Evolutionary conservation across 768 basidiomycete species (phyloP), one percentile per base, ranked within the genome.

Genomic region (Leccinum fibrillosum): DNA sequence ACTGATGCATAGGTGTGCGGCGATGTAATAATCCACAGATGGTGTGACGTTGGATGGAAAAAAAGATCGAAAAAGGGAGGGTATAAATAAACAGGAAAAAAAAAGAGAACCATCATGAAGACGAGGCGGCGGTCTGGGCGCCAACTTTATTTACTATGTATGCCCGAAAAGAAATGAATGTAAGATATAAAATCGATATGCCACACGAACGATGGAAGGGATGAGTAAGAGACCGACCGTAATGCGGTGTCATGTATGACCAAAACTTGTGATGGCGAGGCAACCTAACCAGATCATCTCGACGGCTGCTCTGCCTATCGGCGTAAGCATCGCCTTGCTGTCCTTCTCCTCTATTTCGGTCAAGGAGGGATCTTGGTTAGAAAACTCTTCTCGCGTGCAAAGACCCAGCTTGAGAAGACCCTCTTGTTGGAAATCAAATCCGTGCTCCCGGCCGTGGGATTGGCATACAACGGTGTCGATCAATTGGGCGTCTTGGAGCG

Each of bases 391-490:
- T 25, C 48, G 51, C 19, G 62, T 65, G 64, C 86, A 86, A 60
- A 94, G 74, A 0, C 90, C 91, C 56, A 95, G 78, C 69, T 85
- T 83, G 62, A 84, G 80, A 54, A 94, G 78, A 0, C 90, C 92
- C 51, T 95, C 86, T 0, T 88, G 82, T n/a, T 86, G 71, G 60
- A 95, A 92, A 70, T 91, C 85, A 52, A 95, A 82, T 4, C 90
- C 90, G 1, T 75, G 71, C 30, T 86, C 81, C 21, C 86, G 82
- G 25, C 84, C 80, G 52, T 79, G 72, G 62, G 87, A 91, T 2
- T 82, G 72, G 11, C 86, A 88, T 47, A 90, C 79, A 55, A 73
- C 77, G 26, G 78, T 80, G 55, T 79, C 76, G 34, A 61, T 71
- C 57, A 71, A 65, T 30, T 73, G 69, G 25, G 69, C 62, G 35